A percentile compares a stretch with the other conserved stretches of the same genome.
phyloP scores from a whole-genome alignment of 2,329 filamentous ascomycete species.

The Curvularia spicifera region DNA sequence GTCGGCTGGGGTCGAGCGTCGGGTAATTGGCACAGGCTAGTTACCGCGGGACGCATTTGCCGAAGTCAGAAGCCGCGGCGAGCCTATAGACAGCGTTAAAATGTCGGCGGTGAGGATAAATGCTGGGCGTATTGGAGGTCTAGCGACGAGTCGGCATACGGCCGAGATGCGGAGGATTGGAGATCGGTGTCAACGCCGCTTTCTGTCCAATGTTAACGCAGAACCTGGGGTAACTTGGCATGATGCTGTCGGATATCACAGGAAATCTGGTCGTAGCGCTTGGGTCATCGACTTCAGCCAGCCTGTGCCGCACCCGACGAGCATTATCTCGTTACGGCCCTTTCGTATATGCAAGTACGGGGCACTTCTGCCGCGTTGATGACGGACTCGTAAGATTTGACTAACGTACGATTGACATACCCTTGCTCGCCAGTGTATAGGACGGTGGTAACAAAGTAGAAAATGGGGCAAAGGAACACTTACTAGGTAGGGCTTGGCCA shows the following conservation, averaged over 20 bases:
- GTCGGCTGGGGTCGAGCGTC: conserved; percentile 17
- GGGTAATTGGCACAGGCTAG: neutral
- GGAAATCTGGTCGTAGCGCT: neutral
- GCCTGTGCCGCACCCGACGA: neutral
- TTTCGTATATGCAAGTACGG: neutral
- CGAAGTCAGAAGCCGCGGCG: conserved; percentile 15
- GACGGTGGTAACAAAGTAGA: neutral
- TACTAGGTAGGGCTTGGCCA: neutral
- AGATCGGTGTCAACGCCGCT: conserved; percentile 6
- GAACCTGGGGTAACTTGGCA: neutral
- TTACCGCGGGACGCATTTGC: conserved; percentile 14
- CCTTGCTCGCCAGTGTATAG: neutral
- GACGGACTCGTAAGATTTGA: neutral
- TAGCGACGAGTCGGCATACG: neutral
- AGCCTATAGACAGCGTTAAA: conserved; percentile 1
- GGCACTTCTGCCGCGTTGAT: neutral
- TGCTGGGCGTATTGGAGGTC: neutral
- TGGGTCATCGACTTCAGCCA: neutral
- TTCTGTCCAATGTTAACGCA: neutral
- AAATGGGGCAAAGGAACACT: neutral
- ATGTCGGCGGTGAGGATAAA: neutral
- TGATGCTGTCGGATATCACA: neutral
- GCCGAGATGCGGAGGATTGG: conserved; percentile 1
- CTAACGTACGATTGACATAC: neutral
- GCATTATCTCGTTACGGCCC: neutral